Evolutionary conservation across 495 filamentous ascomycete species (phyloP).

Genomic region (Daldinia loculata): DNA sequence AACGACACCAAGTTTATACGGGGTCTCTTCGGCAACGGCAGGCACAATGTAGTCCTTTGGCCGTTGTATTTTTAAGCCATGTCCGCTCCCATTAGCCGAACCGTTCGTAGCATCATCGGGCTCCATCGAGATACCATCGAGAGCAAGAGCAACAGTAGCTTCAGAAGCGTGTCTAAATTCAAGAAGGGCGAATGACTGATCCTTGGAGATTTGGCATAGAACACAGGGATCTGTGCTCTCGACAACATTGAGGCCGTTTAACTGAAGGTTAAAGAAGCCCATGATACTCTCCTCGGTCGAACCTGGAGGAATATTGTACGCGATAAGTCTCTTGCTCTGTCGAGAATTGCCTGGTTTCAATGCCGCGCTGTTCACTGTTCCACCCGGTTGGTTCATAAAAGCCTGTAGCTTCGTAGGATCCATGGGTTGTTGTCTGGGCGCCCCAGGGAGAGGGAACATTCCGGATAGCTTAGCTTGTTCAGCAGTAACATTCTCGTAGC

Average conservation of each 20-base stretch:
- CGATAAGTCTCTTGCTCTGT: constrained; percentile 89
- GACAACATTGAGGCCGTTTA: constrained; percentile 93
- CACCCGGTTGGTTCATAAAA: constrained; percentile 89
- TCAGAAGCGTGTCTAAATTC: constrained; percentile 91
- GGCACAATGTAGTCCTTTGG: constrained; percentile 99
- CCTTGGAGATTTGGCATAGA: constrained; percentile 80
- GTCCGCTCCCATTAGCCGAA: constrained; percentile 60
- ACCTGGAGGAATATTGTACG: constrained; percentile 77
- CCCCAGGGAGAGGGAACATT: constrained; percentile 98
- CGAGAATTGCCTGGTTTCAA: constrained; percentile 92
- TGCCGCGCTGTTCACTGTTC: constrained; percentile 72
- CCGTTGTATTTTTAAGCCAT: constrained; percentile 81
- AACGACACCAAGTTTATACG: constrained; percentile 79
- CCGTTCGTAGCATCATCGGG: constrained; percentile 69
- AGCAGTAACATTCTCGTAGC: constrained; percentile 98
- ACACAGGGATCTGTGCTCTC: constrained; percentile 86
- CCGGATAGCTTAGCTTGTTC: constrained; percentile 99
- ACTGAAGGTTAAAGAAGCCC: constrained; percentile 93
- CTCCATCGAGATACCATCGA: constrained; percentile 90
- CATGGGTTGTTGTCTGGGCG: constrained; percentile 94
- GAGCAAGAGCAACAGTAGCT: constrained; percentile 86
- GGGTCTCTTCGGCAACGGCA: constrained; percentile 74
- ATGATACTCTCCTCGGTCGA: constrained; percentile 75
- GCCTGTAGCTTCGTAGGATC: constrained; percentile 93
- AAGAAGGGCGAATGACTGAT: constrained; percentile 80